Conservation (phyloP, 805 yeast genomes). For the Wickerhamomyces queroliae region DNA sequence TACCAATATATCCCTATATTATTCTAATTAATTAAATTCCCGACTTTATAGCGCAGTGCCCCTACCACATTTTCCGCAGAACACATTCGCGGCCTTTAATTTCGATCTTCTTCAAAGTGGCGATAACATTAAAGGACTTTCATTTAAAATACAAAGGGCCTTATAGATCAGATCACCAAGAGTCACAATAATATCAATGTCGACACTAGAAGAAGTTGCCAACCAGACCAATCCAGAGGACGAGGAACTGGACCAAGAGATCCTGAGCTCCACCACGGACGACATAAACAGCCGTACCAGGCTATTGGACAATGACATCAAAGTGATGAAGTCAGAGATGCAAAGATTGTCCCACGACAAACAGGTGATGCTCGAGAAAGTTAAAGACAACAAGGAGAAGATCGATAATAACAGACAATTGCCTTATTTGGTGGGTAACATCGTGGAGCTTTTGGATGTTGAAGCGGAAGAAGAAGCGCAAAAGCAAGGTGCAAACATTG, state of each 20-base stretch:
- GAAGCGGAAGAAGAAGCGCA: constrained; percentile 78
- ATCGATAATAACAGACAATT: constrained; percentile 92
- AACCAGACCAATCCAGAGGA: constrained; percentile 37
- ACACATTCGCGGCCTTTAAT: too few relatives aligned
- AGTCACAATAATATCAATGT: constrained; percentile 37
- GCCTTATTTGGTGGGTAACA: constrained; percentile 95
- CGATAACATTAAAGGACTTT: too few relatives aligned
- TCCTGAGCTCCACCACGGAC: constrained; percentile 66
- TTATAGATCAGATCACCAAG: background rate
- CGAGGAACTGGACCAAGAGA: constrained; percentile 75
- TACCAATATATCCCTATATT: too few relatives aligned
- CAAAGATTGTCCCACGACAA: constrained; percentile 90
- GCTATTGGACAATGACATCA: constrained; percentile 89
- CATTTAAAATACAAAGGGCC: too few relatives aligned
- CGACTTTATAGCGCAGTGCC: too few relatives aligned
- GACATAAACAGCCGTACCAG: constrained; percentile 85
- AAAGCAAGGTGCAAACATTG: constrained; percentile 90
- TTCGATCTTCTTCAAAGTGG: too few relatives aligned
- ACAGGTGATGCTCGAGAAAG: constrained; percentile 85
- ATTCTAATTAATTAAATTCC: too few relatives aligned
- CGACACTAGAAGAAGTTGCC: constrained; percentile 81
- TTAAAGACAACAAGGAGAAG: constrained; percentile 93
- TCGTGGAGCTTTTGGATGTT: constrained; percentile 88
- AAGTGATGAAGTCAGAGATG: constrained; percentile 87
- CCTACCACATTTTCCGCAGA: too few relatives aligned